Evolutionary conservation across 208 protist species (phyloP).

Genomic region (Leishmania arabica): DNA sequence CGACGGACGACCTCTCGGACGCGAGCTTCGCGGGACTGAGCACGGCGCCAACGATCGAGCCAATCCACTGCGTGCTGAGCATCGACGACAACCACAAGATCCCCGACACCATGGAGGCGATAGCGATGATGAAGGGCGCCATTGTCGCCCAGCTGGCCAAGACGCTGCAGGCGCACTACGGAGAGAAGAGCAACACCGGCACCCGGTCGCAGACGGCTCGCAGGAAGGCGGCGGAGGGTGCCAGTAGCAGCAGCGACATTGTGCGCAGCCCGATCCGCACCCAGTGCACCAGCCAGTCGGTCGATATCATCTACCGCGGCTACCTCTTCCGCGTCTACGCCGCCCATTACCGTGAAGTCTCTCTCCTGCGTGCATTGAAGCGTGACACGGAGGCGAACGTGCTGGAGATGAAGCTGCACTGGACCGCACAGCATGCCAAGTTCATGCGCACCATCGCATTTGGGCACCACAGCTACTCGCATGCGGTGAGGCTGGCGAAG

Average conservation of each 20-base stretch:
- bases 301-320: constrained; percentile 81
- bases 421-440: constrained; percentile 84
- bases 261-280: constrained; percentile 37
- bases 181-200: constrained; percentile 6
- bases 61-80: constrained; percentile 77
- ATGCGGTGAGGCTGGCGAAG: constrained; percentile 73
- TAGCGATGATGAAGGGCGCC: constrained; percentile 84
- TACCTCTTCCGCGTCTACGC: constrained; percentile 89
- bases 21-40: constrained; percentile 52
- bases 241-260: constrained; percentile 4
- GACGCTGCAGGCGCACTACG: constrained; percentile 56
- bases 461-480: constrained; percentile 76
- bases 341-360: constrained; percentile 88
- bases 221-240: constrained; percentile 17
- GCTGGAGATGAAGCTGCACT: constrained; percentile 87
- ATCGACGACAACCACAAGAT: constrained; percentile 88
- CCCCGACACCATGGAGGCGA: constrained; percentile 84
- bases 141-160: constrained; percentile 87
- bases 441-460: constrained; percentile 76
- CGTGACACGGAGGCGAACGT: constrained; percentile 65
- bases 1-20: constrained; percentile 54
- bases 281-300: constrained; percentile 66
- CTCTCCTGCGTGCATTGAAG: constrained; percentile 74
- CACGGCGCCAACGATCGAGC: constrained; percentile 68
- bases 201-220: constrained; percentile 1